Base-by-base conservation (phyloP, 2,329 filamentous ascomycete genomes). In the Fusarium solani-melongenae region DNA sequence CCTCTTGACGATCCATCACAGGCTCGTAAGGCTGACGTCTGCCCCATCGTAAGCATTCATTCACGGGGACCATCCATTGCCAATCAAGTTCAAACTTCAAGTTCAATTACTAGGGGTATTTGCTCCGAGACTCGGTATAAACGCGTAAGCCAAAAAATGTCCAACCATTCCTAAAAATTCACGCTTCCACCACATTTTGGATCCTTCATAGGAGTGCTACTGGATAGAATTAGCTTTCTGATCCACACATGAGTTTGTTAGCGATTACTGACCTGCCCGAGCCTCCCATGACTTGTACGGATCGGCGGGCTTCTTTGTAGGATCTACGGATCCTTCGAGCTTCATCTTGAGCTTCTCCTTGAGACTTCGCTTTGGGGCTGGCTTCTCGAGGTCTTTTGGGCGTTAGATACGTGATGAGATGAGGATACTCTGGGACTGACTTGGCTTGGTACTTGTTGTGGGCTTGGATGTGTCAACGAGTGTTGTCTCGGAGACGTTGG, bases 261-360 rank as follows among this genome's bases (percentile, higher is more conserved):
- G 58, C 34, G 55, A 41, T 38, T 11, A 63, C 76, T 70, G 62
- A 78, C 76, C 65, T 51, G 72, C 70, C 60, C 76, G 76, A 8
- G 76, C 76, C 33, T 78, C 76, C 76, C 76, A 78, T 7, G 74
- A 76, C 70, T 77, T 77, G 39, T 49, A 63, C 67, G 75, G 73
- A 11, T 78, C 73, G 15, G 62, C 71, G 5, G 63, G 69, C 61
- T 66, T 75, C 59, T 75, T 73, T 34, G 69, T 61, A 20, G 76
- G 76, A 41, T 77, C 75, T 24, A 72, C 62, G 4, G 75, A 74
- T 5, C 69, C 64, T 15, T 55, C 59, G 6, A 78, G 64, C 64
- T 76, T 78, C 34, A 62, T 62, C 69, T 75, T 71, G 64, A 78
- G 60, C 75, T 71, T 78, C 3, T 71, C 56, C 60, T 75, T 77